Percentiles rank a stretch among this genome's conserved stretches.
Conservation (phyloP, 768 basidiomycete species). For the Suillus tomentosus region DNA sequence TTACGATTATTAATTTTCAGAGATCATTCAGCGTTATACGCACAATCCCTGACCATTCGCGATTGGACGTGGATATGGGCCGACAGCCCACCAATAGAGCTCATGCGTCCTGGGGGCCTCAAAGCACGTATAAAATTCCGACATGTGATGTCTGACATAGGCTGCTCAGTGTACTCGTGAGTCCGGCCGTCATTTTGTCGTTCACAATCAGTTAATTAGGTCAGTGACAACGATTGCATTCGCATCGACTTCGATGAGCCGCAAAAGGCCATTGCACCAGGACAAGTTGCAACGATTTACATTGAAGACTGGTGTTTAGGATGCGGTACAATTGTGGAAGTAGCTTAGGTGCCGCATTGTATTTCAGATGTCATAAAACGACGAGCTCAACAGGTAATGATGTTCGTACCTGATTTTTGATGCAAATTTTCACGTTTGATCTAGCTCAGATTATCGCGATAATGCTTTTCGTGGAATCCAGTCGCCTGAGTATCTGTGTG, state of each 20-base stretch:
- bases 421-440: neutral
- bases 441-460: neutral
- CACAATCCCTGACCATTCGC: constrained; percentile 37
- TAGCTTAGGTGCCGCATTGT: constrained; percentile 10
- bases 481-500: neutral
- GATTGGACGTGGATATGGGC: constrained; percentile 82
- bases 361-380: neutral
- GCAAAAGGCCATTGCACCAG: constrained; percentile 69
- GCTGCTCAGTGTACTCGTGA: constrained; percentile 55
- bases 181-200: constrained; percentile 18
- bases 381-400: neutral
- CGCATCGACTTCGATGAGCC: constrained; percentile 57
- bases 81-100: constrained; percentile 49
- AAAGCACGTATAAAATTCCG: constrained; percentile 60
- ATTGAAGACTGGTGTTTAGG: constrained; percentile 81
- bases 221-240: constrained; percentile 29
- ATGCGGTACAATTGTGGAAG: constrained; percentile 63
- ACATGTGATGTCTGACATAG: constrained; percentile 62
- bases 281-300: constrained; percentile 81
- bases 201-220: constrained; percentile 13
- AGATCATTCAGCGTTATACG: constrained; percentile 60
- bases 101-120: constrained; percentile 48
- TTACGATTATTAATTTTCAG: constrained; percentile 34
- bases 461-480: neutral
- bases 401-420: neutral